Base-by-base conservation (phyloP, 805 yeast species). In the Saturnispora mendoncae region DNA sequence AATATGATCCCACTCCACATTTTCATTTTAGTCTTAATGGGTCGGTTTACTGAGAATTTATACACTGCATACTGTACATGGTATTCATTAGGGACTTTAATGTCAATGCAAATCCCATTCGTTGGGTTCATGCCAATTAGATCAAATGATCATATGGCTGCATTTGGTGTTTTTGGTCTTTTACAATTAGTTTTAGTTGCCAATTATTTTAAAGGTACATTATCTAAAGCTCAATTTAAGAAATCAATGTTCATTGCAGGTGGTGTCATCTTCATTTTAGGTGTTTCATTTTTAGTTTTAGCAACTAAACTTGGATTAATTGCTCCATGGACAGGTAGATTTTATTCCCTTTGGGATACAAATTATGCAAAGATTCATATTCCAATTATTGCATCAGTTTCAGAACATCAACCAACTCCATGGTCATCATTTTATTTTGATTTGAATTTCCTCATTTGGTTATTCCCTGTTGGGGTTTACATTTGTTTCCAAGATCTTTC, bases 401-500 rank as follows among this genome's bases (percentile, higher is more conserved):
- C 96, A 12, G 99, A 92, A 68, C 99, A 92, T 69, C 99, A 92
- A 71, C 99, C 99, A 45, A 90, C 97, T n/a, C 95, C 98, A 4
- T 92, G 99, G 99, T 95, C 97, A 9, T 78, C 97, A 10, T 94
- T 92, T 62, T 92, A 86, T 74, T 85, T 90, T 60, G 98, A 92
- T 62, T 80, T 92, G 39, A 84, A 79, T 55, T 76, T 90, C 71
- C 71, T 92, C 64, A 84, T 90, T 55, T 94, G 98, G 98, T 71
- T 92, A 52, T 92, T 92, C 84, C 98, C 99, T 40, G 97, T 88
- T 5, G 99, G 98, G 49, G 82, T 94, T 38, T 92, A 84, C 66
- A 64, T 92, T 51, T 72, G 90, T 52, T 84, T 92, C 74, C 84
- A 84, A 62, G 96, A 92, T 46, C 70, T 92, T 57, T 74, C 78